phyloP scores from a whole-genome alignment of 495 filamentous ascomycete species.

The Cairneyella variabilis region DNA sequence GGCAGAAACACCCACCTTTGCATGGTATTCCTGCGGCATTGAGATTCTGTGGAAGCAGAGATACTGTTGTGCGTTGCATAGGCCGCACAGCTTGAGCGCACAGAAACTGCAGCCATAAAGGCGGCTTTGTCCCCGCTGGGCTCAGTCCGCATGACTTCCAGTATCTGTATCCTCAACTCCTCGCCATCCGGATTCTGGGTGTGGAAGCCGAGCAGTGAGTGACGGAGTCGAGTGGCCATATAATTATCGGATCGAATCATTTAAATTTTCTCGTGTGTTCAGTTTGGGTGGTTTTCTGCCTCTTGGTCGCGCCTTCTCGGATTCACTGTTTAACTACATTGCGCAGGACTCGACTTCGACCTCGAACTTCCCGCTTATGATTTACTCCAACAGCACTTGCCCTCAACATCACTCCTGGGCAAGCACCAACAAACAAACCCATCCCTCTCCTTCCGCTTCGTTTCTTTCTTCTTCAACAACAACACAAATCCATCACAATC shows the following conservation, averaged over 20 bases:
- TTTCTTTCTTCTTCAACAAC: constrained; percentile 14
- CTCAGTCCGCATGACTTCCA: background rate
- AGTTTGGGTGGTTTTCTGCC: background rate
- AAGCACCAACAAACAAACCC: constrained; percentile 13
- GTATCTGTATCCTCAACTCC: constrained; percentile 17
- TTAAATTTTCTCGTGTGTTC: too few species aligned
- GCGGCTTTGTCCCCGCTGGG: constrained; percentile 10
- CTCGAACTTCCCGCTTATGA: constrained; percentile 1
- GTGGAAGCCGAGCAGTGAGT: constrained; percentile 1
- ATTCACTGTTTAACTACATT: background rate
- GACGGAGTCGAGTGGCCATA: too few species aligned
- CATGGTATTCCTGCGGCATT: too few species aligned
- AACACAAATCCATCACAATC: constrained; percentile 20
- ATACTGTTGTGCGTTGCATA: background rate
- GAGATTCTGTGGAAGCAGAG: background rate
- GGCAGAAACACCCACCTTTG: constrained; percentile 11
- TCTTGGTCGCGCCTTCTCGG: background rate
- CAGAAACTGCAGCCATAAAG: constrained; percentile 17
- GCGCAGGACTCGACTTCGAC: background rate
- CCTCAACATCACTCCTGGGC: constrained; percentile 19
- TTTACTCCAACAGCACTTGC: constrained; percentile 10
- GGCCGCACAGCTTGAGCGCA: too few species aligned
- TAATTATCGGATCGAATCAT: too few species aligned
- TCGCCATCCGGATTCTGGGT: background rate
- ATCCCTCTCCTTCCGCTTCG: constrained; percentile 16